Base-by-base conservation (phyloP, 2,329 filamentous ascomycete genomes). In the Penicillium sp. region DNA sequence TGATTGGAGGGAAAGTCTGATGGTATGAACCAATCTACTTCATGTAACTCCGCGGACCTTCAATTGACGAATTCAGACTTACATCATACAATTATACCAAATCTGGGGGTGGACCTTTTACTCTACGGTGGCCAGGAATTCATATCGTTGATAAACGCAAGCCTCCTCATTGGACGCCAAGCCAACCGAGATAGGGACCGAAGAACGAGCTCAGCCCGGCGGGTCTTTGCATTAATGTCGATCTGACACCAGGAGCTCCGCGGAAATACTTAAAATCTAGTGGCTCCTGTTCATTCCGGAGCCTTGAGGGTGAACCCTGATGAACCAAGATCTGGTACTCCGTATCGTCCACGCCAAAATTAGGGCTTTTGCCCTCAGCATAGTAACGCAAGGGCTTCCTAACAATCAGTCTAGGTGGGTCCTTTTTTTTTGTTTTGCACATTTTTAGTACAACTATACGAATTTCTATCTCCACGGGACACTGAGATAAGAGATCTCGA, bases 251-350 rank as follows among this genome's bases (percentile, higher is more conserved):
- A 33, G 31, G 31, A 33, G 31, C 58, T 66, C 65, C 65, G 65
- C 65, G 65, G 65, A 67, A 59, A 65, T 66, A 63, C 33, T 59
- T 57, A 60, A 60, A 61, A 35, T 23, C n/a, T n/a, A 7, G n/a
- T 17, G 3, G 4, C 10, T 12, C 33, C 5, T 17, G 31, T 33
- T 13, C 12, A 33, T 33, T 33, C 12, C 2, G 5, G 31, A 31
- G 27, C 27, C 27, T 4, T 27, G 7, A 13, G 1, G 6, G 33
- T 35, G 33, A 35, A 15, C 36, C n/a, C 17, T 19, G 36, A 39
- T 38, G 8, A 19, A 5, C n/a, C 36, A 39, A 49, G 41, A 33
- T n/a, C 25, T 38, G 15, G 5, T 33, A 15, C 31, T 13, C 12
- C 1, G 8, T 47, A 29, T 23, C 25, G 5, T 23, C 31, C 10